phyloP scores from a whole-genome alignment of 371 early-diverging fungal species.

The Polyrhizophydium stewartii region DNA sequence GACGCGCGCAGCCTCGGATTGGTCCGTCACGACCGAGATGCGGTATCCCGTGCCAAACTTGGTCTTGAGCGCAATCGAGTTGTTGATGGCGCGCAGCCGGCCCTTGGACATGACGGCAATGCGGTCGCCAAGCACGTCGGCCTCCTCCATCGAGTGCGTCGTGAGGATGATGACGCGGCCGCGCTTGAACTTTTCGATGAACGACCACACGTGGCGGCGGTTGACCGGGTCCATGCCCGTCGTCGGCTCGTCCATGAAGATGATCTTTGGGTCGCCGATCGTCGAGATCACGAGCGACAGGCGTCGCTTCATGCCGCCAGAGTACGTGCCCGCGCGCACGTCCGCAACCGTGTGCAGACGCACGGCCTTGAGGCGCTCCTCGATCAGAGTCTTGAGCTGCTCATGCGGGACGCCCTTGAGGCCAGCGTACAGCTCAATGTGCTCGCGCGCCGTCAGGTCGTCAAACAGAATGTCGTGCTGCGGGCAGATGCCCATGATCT shows the following conservation, averaged over 20 bases:
- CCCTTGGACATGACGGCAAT: constrained; percentile 71
- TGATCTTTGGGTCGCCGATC: constrained; percentile 67
- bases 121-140: constrained; percentile 64
- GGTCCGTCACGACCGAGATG: constrained; percentile 32
- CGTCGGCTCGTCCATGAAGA: constrained; percentile 76
- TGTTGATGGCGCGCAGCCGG: constrained; percentile 58
- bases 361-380: constrained; percentile 52
- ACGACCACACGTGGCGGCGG: constrained; percentile 68
- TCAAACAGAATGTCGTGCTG: constrained; percentile 29
- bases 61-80: constrained; percentile 60
- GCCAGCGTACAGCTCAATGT: constrained; percentile 59
- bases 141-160: constrained; percentile 75
- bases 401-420: constrained; percentile 54
- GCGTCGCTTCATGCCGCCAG: constrained; percentile 72
- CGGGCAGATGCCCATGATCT: constrained; percentile 21
- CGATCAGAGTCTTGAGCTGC: constrained; percentile 30
- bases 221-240: constrained; percentile 70
- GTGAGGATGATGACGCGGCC: constrained; percentile 64
- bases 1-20: constrained; percentile 28
- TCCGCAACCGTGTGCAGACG: constrained; percentile 49
- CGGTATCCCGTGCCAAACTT: constrained; percentile 63
- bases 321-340: constrained; percentile 54
- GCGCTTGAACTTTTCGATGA: constrained; percentile 65
- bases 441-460: constrained; percentile 58
- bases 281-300: constrained; percentile 69